A percentile compares a stretch with the other conserved stretches of the same genome.
phyloP scores from a whole-genome alignment of 306 rosid genomes.

The Lathyrus oleraceus region DNA sequence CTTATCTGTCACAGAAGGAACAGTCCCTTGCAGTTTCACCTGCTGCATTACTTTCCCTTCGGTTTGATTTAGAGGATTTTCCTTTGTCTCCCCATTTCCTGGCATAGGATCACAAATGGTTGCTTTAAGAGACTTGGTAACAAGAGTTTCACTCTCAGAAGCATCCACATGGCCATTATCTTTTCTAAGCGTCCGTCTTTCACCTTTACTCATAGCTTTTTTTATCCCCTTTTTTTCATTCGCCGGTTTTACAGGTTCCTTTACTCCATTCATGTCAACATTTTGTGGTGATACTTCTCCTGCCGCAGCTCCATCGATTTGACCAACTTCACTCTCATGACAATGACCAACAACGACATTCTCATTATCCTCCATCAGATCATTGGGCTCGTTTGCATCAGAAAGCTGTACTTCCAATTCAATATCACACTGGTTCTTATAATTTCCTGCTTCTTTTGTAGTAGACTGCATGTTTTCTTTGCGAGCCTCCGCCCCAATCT shows the following conservation, averaged over 20 bases:
- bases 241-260: conserved; percentile 34
- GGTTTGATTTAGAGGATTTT: conserved; percentile 41
- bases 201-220: conserved; percentile 42
- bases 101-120: conserved; percentile 35
- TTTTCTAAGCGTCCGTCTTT: conserved; percentile 19
- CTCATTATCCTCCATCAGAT: conserved; percentile 33
- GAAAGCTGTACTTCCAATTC: conserved; percentile 31
- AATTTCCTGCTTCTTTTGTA: conserved; percentile 30
- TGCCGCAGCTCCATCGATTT: conserved; percentile 37
- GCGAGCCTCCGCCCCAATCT: conserved; percentile 35
- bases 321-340: conserved; percentile 33
- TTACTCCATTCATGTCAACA: conserved; percentile 38
- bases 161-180: conserved; percentile 33
- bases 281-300: conserved; percentile 39
- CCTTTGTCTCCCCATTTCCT: conserved; percentile 39
- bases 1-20: conserved; percentile 21
- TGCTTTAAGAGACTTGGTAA: conserved; percentile 39
- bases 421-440: conserved; percentile 21
- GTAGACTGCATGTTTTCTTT: conserved; percentile 39
- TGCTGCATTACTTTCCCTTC: conserved; percentile 36
- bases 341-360: conserved; percentile 34
- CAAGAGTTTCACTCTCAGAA: conserved; percentile 35
- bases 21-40: conserved; percentile 35
- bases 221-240: conserved; percentile 45
- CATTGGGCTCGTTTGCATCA: conserved; percentile 35